Percentiles rank a stretch among this genome's conserved stretches.
Evolutionary conservation across 306 rosid species (phyloP).

Genomic region (Dalbergia cultrata): DNA sequence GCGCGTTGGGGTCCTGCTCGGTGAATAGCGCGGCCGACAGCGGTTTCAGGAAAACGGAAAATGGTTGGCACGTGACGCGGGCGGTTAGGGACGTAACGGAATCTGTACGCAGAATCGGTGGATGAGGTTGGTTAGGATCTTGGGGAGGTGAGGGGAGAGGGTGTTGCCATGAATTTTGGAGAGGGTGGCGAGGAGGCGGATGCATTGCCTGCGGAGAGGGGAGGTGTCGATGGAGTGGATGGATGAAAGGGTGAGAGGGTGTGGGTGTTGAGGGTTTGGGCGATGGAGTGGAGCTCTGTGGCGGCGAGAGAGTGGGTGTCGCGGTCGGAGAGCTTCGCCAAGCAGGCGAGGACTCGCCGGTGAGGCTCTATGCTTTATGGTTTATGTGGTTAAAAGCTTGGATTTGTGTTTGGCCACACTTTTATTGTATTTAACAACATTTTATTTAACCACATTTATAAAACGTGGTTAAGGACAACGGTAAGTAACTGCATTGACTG

Average conservation of each 20-base stretch:
- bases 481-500: no score
- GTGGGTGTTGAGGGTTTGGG: constrained; percentile 58
- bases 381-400: no score
- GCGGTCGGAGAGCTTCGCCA: constrained; percentile 82
- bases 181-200: constrained; percentile 61
- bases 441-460: no score
- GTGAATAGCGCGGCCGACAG: constrained; percentile 74
- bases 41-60: constrained; percentile 70
- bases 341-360: constrained; percentile 73
- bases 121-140: constrained; percentile 61
- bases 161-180: constrained; percentile 68
- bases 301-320: constrained; percentile 70
- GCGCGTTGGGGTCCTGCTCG: constrained; percentile 76
- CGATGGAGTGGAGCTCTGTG: constrained; percentile 74
- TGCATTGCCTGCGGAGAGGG: constrained; percentile 75
- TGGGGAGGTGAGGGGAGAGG: constrained; percentile 68
- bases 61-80: constrained; percentile 65
- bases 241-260: constrained; percentile 63
- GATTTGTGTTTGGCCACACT: no score
- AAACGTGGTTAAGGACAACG: no score
- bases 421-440: no score
- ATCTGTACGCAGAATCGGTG: constrained; percentile 77
- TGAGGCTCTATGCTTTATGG: constrained; percentile 71
- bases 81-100: constrained; percentile 65
- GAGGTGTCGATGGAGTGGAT: constrained; percentile 74